Conservation (phyloP, 73 alveolate genomes). For the Paramecium sexaurelia region DNA sequence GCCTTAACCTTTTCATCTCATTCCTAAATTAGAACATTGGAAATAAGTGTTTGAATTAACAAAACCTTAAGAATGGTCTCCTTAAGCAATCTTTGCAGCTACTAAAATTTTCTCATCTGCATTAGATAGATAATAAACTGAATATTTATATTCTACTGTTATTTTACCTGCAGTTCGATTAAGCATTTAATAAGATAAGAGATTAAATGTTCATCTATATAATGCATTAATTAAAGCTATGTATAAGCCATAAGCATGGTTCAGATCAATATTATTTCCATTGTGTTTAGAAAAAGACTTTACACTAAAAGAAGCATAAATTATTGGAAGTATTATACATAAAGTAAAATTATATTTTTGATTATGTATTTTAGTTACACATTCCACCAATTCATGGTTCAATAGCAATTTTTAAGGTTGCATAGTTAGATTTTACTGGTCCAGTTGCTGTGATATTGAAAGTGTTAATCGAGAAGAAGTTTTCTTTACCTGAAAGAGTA, state of each 20-base stretch:
- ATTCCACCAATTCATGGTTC: slow-evolving; percentile 92
- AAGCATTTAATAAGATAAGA: slow-evolving; percentile 86
- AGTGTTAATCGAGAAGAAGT: slow-evolving; percentile 89
- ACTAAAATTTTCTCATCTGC: slow-evolving; percentile 87
- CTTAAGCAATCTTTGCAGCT: slow-evolving; percentile 91
- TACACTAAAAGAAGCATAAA: slow-evolving; percentile 94
- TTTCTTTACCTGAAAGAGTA: slow-evolving; percentile 90
- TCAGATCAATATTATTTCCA: slow-evolving; percentile 94
- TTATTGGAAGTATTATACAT: slow-evolving; percentile 88
- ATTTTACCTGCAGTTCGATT: slow-evolving; percentile 87
- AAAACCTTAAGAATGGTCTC: slow-evolving; percentile 94
- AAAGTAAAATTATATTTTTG: slow-evolving; percentile 58
- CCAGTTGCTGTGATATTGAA: slow-evolving; percentile 91
- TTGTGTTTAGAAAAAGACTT: slow-evolving; percentile 82
- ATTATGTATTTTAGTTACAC: slow-evolving; percentile 61
- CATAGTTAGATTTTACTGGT: slow-evolving; percentile 79
- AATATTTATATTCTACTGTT: slow-evolving; percentile 83
- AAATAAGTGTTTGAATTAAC: slow-evolving; percentile 92
- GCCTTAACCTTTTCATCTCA: slow-evolving; percentile 90
- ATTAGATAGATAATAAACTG: slow-evolving; percentile 79
- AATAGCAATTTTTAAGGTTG: slow-evolving; percentile 89
- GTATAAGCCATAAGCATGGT: slow-evolving; percentile 95
- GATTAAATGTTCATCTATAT: slow-evolving; percentile 90
- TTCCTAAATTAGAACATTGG: slow-evolving; percentile 94
- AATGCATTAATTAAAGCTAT: slow-evolving; percentile 91